Base-by-base conservation (phyloP, 345 rosid genomes). In the Pistacia integerrima region DNA sequence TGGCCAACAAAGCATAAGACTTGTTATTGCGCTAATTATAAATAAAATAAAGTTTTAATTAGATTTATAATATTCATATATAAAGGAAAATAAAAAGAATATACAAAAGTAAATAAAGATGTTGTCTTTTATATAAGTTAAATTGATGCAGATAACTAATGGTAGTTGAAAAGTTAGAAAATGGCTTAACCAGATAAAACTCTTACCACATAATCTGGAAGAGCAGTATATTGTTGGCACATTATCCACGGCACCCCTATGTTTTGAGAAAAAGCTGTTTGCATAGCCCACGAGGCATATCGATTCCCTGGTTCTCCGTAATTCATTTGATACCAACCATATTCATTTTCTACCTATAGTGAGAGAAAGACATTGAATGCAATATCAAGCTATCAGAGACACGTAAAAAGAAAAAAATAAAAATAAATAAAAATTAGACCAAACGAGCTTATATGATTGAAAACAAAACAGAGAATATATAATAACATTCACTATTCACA, bases 271-370 rank as follows among this genome's bases (percentile, higher is more conserved):
- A 94, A 92, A 66, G 98, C 98, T 97, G 93, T 94, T 65, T 74
- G 61, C 74, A 97, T 97, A 62, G 98, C 85, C 98, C 98, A 94
- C 67, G 72, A 72, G 66, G 92, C 89, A 82, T 94, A 94, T 69
- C 85, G 75, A 74, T 89, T 90, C 69, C 92, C 97, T 67, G 91
- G 94, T 75, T 88, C 91, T 46, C 97, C 97, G 36, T 92, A 94
- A 64, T 18, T 80, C 0, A 18, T n/a, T 83, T 94, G 97, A 64
- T 85, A 86, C 72, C 63, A 80, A 74, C 98, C 97, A 44, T 94
- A 92, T 84, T 94, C 98, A 63, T 94, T 94, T 79, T 94, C 98
- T 77, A 94, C 91, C 98, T 94, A 82, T 87, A 84, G 41, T 28
- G 52, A 12, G 66, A 68, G 20, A 70, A 64, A 64, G 49, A 67